Evolutionary conservation across 2,329 filamentous ascomycete genomes (phyloP), one percentile per base, ranked within the genome.

Genomic region (Colletotrichum chrysophilum): DNA sequence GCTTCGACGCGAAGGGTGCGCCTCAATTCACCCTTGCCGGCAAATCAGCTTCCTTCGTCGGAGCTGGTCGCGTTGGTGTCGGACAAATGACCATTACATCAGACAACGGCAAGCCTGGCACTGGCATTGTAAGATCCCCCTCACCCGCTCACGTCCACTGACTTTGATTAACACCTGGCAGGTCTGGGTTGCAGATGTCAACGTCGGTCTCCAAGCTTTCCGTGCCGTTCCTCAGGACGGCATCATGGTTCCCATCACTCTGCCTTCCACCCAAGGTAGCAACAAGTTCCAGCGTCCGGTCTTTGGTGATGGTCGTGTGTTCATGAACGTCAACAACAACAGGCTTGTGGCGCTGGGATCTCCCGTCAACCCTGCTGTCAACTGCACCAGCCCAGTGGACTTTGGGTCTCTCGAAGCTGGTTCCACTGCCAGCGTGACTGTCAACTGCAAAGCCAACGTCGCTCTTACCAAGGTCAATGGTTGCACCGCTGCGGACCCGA

Each of bases 291-390:
- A 83, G 26, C 80, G 86, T 16, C 85, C 85, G 3, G 83, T 83
- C 2, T 87, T 87, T 77, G 86, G 86, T 7, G 81, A 87, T 66
- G 83, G 83, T 1, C 78, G 83, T 16, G 79, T 83, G 0, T 86
- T 85, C 66, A 80, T 84, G 30, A 81, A 83, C 10, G 80, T 83
- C 34, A 77, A 73, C 36, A 82, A 80, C 70, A 82, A 82, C 16
- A 81, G 79, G 61, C 74, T 85, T 14, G 79, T 83, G 18, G 82
- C 81, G 48, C 77, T 85, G 24, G 85, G 84, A 8, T 85, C 85
- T 14, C 86, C 86, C 5, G 86, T 87, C 61, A 84, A 85, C 65
- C 73, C 85, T 7, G 84, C 86, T 5, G 76, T 87, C 16, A 84
- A 81, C 70, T 87, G 86, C 71, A 83, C 81, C 14, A 81, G 82